Percentiles rank a stretch among this genome's conserved stretches.
These are phyloP conservation scores for Beta macrorhiza DNA, from an alignment of 179 eudicot species.

Conservation along the genomic window DNA sequence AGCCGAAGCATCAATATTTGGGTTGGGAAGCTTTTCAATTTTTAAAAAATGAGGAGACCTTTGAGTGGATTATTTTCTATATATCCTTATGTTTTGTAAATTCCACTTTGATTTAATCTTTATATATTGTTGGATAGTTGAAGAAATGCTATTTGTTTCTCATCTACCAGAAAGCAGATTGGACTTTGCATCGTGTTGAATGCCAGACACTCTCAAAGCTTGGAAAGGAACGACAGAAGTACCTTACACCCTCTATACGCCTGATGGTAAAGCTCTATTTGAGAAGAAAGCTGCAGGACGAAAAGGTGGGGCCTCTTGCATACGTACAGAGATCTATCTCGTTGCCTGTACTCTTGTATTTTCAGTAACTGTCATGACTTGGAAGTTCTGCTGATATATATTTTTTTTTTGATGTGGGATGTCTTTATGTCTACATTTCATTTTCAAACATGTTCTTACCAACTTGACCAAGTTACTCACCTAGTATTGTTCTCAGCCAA, in stretches of 20 bases:
- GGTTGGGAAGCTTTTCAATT: neutral
- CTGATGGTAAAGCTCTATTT: slow-evolving; percentile 82
- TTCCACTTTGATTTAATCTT: neutral
- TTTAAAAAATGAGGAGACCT: neutral
- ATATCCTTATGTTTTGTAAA: neutral
- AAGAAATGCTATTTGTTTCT: neutral
- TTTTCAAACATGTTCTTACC: neutral
- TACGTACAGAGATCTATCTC: neutral
- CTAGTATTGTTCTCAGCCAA: neutral
- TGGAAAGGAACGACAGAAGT: slow-evolving; percentile 57
- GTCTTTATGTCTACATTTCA: neutral
- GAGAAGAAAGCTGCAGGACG: slow-evolving; percentile 57
- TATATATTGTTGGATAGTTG: slow-evolving; percentile 1
- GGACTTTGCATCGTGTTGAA: slow-evolving; percentile 86
- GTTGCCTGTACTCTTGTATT: neutral
- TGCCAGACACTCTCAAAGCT: slow-evolving; percentile 61
- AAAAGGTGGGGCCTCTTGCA: slow-evolving; percentile 47
- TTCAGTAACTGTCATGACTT: neutral
- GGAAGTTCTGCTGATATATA: neutral
- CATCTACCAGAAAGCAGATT: slow-evolving; percentile 67
- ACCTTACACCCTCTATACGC: slow-evolving; percentile 76
- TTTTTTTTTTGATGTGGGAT: neutral
- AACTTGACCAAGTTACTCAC: neutral
- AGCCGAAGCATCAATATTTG: neutral
- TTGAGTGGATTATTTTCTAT: neutral